A percentile compares a stretch with the other conserved stretches of the same genome.
Conservation (phyloP, 768 basidiomycete genomes). For the Pleurotus tuoliensis region DNA sequence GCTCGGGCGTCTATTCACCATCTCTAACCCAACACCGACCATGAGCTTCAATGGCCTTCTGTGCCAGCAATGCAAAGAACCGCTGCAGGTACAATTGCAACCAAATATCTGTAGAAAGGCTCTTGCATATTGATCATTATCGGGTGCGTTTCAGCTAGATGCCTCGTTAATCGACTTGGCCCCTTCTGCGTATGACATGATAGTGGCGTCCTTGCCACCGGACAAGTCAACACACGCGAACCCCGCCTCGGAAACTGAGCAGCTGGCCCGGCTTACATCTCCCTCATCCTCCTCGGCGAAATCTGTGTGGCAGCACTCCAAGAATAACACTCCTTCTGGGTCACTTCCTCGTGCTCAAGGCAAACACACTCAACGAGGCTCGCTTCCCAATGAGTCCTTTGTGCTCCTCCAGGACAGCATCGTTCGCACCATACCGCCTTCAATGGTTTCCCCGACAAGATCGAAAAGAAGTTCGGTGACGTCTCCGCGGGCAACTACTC, state of each 20-base stretch:
- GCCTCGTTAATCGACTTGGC: slow-evolving; percentile 86
- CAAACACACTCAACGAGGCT: slow-evolving; percentile 54
- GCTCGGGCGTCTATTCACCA: slow-evolving; percentile 6
- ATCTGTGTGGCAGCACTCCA: slow-evolving; percentile 60
- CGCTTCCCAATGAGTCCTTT: slow-evolving; percentile 81
- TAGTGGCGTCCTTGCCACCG: slow-evolving; percentile 64
- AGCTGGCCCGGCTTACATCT: slow-evolving; percentile 42
- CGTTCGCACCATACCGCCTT: slow-evolving; percentile 63
- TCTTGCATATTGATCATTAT: not conserved
- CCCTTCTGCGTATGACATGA: slow-evolving; percentile 84
- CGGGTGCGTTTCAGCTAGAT: slow-evolving; percentile 54
- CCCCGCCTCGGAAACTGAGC: slow-evolving; percentile 38
- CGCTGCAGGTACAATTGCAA: slow-evolving; percentile 58
- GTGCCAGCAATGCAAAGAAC: slow-evolving; percentile 91
- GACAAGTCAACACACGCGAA: slow-evolving; percentile 38
- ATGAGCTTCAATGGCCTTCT: slow-evolving; percentile 46
- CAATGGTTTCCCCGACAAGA: slow-evolving; percentile 36
- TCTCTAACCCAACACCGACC: slow-evolving; percentile 10
- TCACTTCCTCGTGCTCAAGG: slow-evolving; percentile 55
- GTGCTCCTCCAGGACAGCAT: slow-evolving; percentile 86
- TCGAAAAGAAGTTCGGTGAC: slow-evolving; percentile 43
- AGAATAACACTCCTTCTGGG: slow-evolving; percentile 32
- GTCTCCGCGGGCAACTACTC: slow-evolving; percentile 21
- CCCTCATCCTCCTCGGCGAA: slow-evolving; percentile 51
- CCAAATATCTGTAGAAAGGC: not conserved